Base-by-base conservation (phyloP, 2,329 filamentous ascomycete genomes). In the Trichoderma sp. region DNA sequence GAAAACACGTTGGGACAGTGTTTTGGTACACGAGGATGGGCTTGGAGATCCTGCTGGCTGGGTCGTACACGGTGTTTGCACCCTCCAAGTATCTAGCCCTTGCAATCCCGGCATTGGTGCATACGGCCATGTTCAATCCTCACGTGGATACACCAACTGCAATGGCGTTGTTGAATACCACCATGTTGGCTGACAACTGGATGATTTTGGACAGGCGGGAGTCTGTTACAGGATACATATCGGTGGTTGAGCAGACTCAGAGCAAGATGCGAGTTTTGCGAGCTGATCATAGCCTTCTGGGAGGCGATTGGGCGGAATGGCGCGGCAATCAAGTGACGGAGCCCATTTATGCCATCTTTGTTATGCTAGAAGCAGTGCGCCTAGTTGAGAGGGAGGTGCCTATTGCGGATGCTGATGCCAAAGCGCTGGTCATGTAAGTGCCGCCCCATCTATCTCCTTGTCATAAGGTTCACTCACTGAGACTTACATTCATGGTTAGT, bases 291-390 rank as follows among this genome's bases (percentile, higher is more conserved):
- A 97, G 94, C 77, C 86, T 99, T 36, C 87, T 99, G 1, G 96
- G 96, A 53, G 96, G 96, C 43, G 93, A 98, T 81, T 99, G 95
- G 95, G 87, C 91, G 13, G 85, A 85, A 53, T 84, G 82, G 75
- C 81, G 77, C 81, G 91, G 79, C 72, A 85, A 82, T 65, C 83
- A 78, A 73, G 87, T 94, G 20, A 88, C 89, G 12, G 96, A 99
- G 81, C 94, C 95, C 0, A 93, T 99, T 70, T 99, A 98, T 79
- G 92, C 93, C 11, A 92, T 98, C n/a, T 99, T 99, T 80, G 91
- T 93, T 30, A 97, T 97, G 87, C 88, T 99, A 1, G 96, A 99
- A 80, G 94, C 95, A 4, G 92, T 98, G 7, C 89, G 96, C 26
- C 86, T 99, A 36, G 86, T 97, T 28, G 86, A 96, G 75, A 85